Base-by-base conservation (phyloP, 169 alveolate genomes). In the Eimeria falciformis region DNA sequence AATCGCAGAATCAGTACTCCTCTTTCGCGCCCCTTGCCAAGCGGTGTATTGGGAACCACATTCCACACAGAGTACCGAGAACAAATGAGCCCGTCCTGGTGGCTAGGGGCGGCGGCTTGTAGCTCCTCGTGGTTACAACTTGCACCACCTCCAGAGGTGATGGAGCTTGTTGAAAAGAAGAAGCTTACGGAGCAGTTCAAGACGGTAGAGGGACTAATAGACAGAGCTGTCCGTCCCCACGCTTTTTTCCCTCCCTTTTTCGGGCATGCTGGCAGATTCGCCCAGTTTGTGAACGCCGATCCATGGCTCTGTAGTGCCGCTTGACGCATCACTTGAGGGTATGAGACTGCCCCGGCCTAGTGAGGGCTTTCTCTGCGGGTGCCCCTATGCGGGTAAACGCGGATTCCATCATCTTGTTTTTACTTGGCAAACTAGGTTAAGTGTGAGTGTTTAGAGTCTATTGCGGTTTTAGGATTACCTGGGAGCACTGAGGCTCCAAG, bases 401-500 rank as follows among this genome's bases (percentile, higher is more conserved):
- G 40, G 40, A 33, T 33, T 33, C 4, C 40, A 33, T 33, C 2
- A 33, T 33, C 40, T 33, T 33, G 40, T 2, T 33, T 33, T 33
- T 33, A 33, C 40, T 33, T 33, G 40, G 40, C 40, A 33, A 33
- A 33, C 2, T 33, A 33, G 40, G 40, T 33, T 33, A 33, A 33
- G 40, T 33, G 40, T 33, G 40, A 33, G 2, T 33, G 40, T 33
- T 0, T 33, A 33, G 40, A 7, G 21, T 12, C 27, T 3, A 17
- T 12, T 12, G 25, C 21, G 43, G 75, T 5, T 53, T 2, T 53
- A 89, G 93, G 93, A 89, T 33, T 89, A 68, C 27, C 87, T 89
- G 68, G 93, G 93, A 14, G 84, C 93, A 9, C 82, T 89, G 53
- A 68, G 93, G 40, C 83, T 89, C 40, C 93, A 89, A 50, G 93